Evolutionary conservation across 2,329 filamentous ascomycete genomes (phyloP).

Genomic region (Penicillium sp.): DNA sequence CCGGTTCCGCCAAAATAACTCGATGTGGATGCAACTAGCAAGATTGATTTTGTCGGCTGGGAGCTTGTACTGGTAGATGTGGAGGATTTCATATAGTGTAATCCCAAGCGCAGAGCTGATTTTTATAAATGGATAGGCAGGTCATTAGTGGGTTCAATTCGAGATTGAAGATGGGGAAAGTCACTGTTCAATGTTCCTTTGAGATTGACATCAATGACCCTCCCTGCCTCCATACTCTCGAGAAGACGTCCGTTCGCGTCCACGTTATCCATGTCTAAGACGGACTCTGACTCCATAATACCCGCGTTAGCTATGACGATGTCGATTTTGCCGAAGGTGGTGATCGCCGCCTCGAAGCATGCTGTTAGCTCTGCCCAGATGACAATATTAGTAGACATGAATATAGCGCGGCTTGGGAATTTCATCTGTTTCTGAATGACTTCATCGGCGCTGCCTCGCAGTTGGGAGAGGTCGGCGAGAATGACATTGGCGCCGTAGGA

Average conservation of each 20-base stretch:
- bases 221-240: conserved; percentile 26
- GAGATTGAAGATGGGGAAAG: neutral
- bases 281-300: conserved; percentile 31
- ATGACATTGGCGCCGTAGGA: conserved; percentile 40
- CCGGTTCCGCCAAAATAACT: conserved; percentile 47
- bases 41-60: conserved; percentile 34
- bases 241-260: conserved; percentile 20
- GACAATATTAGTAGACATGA: conserved; percentile 37
- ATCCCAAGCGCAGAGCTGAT: conserved; percentile 31
- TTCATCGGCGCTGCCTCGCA: neutral
- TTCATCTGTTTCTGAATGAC: conserved; percentile 5
- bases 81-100: conserved; percentile 25
- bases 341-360: conserved; percentile 33
- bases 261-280: conserved; percentile 26
- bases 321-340: conserved; percentile 38
- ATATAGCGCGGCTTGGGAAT: conserved; percentile 23
- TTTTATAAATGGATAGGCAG: neutral
- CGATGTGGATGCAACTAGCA: conserved; percentile 44
- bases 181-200: conserved; percentile 48
- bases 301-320: conserved; percentile 47
- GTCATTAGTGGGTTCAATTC: neutral
- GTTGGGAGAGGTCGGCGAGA: conserved; percentile 32
- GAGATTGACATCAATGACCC: conserved; percentile 44
- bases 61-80: conserved; percentile 9
- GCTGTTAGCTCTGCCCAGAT: conserved; percentile 38